These are phyloP conservation scores for Verticillium longisporum DNA, from an alignment of 2,329 filamentous ascomycete genomes.

Conservation along the genomic window DNA sequence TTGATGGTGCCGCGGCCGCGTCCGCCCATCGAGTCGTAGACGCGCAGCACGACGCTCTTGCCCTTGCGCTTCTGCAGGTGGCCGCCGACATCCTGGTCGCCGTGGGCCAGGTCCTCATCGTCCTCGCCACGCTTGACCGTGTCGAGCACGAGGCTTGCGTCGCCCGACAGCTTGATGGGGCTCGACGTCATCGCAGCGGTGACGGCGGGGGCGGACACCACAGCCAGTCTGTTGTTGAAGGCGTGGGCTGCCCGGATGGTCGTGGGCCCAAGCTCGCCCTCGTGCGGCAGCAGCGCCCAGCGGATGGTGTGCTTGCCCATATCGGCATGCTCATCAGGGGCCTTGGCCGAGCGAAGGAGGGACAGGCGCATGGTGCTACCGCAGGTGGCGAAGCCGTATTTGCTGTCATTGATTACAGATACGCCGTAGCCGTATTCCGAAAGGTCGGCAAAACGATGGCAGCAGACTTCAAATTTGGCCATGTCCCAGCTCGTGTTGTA, in stretches of 20 bases:
- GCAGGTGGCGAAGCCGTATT: constrained; percentile 89
- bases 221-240: constrained; percentile 76
- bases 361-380: constrained; percentile 87
- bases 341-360: constrained; percentile 80
- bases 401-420: constrained; percentile 88
- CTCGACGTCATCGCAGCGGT: constrained; percentile 19
- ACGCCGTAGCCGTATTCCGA: constrained; percentile 86
- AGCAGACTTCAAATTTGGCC: constrained; percentile 97
- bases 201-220: constrained; percentile 34
- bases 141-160: constrained; percentile 70
- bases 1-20: constrained; percentile 64
- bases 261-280: constrained; percentile 60
- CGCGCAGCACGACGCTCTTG: constrained; percentile 71
- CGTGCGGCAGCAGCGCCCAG: constrained; percentile 85
- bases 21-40: constrained; percentile 87
- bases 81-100: constrained; percentile 54
- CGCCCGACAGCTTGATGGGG: constrained; percentile 62
- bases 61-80: constrained; percentile 61
- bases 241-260: constrained; percentile 82
- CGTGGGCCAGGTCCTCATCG: constrained; percentile 58
- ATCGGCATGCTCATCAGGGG: constrained; percentile 86
- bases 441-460: constrained; percentile 88
- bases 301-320: constrained; percentile 86
- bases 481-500: constrained; percentile 98
- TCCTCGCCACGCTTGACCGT: constrained; percentile 91